phyloP scores from a whole-genome alignment of 805 yeast genomes.

The Jamesozyma jinghongensis region DNA sequence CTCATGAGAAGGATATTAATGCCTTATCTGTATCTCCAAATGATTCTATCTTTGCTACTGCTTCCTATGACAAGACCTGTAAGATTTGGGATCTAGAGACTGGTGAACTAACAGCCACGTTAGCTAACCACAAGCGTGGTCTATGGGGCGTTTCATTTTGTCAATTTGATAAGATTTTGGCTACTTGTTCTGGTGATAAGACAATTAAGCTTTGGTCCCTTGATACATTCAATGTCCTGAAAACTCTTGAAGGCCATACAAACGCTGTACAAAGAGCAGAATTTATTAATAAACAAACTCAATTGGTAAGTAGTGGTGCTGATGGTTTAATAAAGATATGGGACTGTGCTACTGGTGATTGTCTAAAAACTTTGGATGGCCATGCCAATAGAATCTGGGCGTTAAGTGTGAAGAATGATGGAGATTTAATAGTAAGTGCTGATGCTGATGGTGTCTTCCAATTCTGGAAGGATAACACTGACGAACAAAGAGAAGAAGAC shows the following conservation, averaged over 20 bases:
- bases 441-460: slow-evolving; percentile 93
- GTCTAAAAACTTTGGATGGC: slow-evolving; percentile 77
- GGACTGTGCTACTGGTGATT: slow-evolving; percentile 72
- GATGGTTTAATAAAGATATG: slow-evolving; percentile 91
- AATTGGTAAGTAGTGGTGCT: slow-evolving; percentile 71
- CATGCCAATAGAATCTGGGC: slow-evolving; percentile 97
- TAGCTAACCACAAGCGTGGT: slow-evolving; percentile 89
- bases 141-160: slow-evolving; percentile 87
- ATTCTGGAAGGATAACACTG: slow-evolving; percentile 83
- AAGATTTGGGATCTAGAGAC: slow-evolving; percentile 78
- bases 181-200: slow-evolving; percentile 89
- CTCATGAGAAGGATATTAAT: slow-evolving; percentile 95
- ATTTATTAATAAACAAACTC: slow-evolving; percentile 58
- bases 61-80: slow-evolving; percentile 86
- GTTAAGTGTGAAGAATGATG: slow-evolving; percentile 54
- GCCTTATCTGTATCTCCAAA: slow-evolving; percentile 85
- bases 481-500: slow-evolving; percentile 49
- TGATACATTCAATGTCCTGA: slow-evolving; percentile 60
- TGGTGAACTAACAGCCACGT: slow-evolving; percentile 82
- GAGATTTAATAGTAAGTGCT: slow-evolving; percentile 66
- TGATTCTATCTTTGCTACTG: slow-evolving; percentile 81
- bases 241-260: slow-evolving; percentile 90
- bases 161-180: slow-evolving; percentile 63
- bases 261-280: slow-evolving; percentile 81
- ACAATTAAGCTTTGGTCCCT: slow-evolving; percentile 85